Conservation (phyloP, 2,329 filamentous ascomycete species). For the Ceratocystiopsis sp. region DNA sequence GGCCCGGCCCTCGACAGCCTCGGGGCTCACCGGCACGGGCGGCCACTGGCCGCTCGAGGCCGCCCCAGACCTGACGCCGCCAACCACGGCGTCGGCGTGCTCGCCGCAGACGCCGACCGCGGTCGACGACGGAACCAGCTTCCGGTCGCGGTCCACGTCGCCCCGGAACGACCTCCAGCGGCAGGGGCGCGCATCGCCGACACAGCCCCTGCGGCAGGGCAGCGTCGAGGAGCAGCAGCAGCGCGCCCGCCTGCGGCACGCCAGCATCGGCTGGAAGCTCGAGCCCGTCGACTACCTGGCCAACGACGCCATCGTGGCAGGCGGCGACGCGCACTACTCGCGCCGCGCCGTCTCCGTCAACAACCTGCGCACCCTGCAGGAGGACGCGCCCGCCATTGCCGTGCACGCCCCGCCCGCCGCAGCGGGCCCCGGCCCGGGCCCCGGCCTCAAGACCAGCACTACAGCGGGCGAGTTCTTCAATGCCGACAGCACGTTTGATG, state of each 20-base stretch:
- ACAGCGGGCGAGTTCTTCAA: background rate
- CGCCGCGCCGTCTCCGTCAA: constrained; percentile 11
- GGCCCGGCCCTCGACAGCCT: constrained; percentile 2
- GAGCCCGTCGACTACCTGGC: constrained; percentile 15
- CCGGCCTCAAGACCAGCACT: too few relatives aligned
- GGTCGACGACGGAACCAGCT: too few relatives aligned
- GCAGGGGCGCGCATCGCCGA: too few relatives aligned
- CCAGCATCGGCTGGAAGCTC: constrained; percentile 18
- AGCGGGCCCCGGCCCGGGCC: too few relatives aligned
- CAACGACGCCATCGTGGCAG: constrained; percentile 4
- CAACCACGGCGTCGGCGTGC: too few relatives aligned
- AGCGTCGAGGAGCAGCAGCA: constrained; percentile 4
- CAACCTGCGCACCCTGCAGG: constrained; percentile 9
- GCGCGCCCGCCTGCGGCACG: constrained; percentile 13
- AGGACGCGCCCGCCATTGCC: background rate
- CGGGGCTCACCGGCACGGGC: background rate
- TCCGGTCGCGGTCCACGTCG: too few relatives aligned
- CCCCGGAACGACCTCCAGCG: too few relatives aligned
- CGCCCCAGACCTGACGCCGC: too few relatives aligned
- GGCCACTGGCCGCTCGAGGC: too few relatives aligned
- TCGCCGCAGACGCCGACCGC: too few relatives aligned
- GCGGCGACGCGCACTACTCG: constrained; percentile 6
- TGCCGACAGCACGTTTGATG: constrained; percentile 16
- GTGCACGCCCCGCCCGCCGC: background rate
- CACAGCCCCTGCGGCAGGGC: too few relatives aligned